A percentile compares a stretch with the other conserved stretches of the same genome.
These are phyloP conservation scores for Puya raimondii DNA, from an alignment of 176 grass and related monocot genomes.

Conservation along the genomic window DNA sequence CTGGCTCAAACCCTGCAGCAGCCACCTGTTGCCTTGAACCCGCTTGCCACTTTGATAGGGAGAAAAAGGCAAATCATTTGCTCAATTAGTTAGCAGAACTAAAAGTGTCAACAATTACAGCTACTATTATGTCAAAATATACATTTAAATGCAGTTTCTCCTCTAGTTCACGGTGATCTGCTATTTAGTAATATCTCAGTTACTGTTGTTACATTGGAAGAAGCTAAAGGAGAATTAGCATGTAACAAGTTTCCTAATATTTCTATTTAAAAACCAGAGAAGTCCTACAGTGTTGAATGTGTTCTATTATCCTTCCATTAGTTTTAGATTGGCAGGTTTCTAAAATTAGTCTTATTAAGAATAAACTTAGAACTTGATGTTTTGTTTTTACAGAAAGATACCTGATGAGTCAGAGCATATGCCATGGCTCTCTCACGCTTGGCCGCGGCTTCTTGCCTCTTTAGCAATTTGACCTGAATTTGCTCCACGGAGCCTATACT, in stretches of 20 bases:
- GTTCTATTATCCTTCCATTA: too few relatives aligned
- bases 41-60: constrained; percentile 70
- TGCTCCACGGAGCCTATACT: constrained; percentile 82
- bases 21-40: constrained; percentile 47
- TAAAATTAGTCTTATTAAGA: too few relatives aligned
- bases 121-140: background rate
- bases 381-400: constrained; percentile 20
- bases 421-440: constrained; percentile 93
- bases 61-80: constrained; percentile 16
- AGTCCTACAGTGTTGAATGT: background rate
- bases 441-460: constrained; percentile 93
- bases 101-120: background rate
- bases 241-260: background rate
- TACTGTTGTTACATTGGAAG: too few relatives aligned
- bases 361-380: too few relatives aligned
- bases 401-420: constrained; percentile 95
- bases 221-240: too few relatives aligned
- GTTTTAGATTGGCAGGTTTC: too few relatives aligned
- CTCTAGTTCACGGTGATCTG: too few relatives aligned
- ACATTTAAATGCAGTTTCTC: background rate
- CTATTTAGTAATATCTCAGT: too few relatives aligned
- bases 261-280: background rate
- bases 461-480: constrained; percentile 82
- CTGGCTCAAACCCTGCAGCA: constrained; percentile 41
- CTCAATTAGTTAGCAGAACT: background rate